Conservation (phyloP, 2,329 filamentous ascomycete species). For the Colletotrichum melonis region DNA sequence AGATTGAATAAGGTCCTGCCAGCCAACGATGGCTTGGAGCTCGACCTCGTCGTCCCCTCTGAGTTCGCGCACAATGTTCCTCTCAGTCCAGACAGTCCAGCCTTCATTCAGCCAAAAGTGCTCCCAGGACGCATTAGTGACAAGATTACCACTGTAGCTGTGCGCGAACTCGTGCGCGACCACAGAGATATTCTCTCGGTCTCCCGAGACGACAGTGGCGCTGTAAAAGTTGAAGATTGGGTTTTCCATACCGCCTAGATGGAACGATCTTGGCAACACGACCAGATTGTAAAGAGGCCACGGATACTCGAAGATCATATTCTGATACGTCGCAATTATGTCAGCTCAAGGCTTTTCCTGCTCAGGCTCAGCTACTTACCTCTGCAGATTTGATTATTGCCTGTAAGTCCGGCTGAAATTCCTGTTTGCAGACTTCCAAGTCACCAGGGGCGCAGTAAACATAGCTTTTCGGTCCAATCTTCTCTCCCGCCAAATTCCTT, state of each 20-base stretch:
- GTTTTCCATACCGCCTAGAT: conserved; percentile 75
- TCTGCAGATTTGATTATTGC: conserved; percentile 90
- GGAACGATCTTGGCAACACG: conserved; percentile 70
- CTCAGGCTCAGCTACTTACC: neutral
- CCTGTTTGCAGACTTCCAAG: conserved; percentile 84
- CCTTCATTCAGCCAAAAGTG: conserved; percentile 31
- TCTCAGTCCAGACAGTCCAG: conserved; percentile 21
- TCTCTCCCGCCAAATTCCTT: conserved; percentile 84
- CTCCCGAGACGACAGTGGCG: conserved; percentile 3
- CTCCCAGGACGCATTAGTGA: conserved; percentile 32
- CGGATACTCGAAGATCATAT: conserved; percentile 83
- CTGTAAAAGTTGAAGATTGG: conserved; percentile 77
- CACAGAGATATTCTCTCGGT: neutral
- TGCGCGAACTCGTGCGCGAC: conserved; percentile 25
- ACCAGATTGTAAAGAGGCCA: conserved; percentile 97
- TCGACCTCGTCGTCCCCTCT: conserved; percentile 14
- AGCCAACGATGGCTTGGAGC: conserved; percentile 18
- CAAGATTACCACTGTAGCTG: conserved; percentile 32
- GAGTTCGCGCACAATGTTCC: conserved; percentile 14
- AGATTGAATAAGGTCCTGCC: conserved; percentile 20
- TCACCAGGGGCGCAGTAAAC: conserved; percentile 91
- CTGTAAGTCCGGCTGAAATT: conserved; percentile 92
- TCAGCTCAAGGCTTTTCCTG: neutral
- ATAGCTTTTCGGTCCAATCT: conserved; percentile 86
- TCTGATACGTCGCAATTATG: conserved; percentile 40